Evolutionary conservation across 371 early-diverging fungal species (phyloP), one percentile per base, ranked within the genome.

Genomic region (Mucor piriformis): DNA sequence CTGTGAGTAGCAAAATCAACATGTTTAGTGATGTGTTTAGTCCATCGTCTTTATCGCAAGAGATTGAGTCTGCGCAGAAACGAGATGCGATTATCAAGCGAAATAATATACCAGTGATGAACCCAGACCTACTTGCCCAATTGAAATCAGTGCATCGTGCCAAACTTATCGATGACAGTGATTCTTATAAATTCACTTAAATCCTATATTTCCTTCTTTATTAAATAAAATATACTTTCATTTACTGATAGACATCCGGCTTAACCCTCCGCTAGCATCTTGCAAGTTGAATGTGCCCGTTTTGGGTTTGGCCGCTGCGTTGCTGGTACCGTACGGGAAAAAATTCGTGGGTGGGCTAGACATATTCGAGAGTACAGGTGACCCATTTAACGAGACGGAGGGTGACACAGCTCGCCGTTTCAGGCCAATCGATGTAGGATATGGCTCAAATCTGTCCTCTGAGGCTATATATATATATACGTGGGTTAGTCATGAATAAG

Each of bases 381-480:
- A 77, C 5, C 71, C 74, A 48, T 65, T 64, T 24, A 73, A 51
- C 16, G 78, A 77, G 15, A 77, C 64, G 1, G 78, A 77, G 8
- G 78, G 78, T 15, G 78, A 77, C 32, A 77, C 78, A 2, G 78
- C 78, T 43, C 78, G 61, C 40, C 78, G 58, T 43, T 77, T 77
- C 49, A 77, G 38, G 29, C 67, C 56, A 44, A 56, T 57, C 3
- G 69, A 43, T 25, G 51, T 59, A 13, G 70, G 65, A 59, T 70
- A 72, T 34, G 70, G 67, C 23, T 77, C 77, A 52, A 65, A 71
- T 24, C 71, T 54, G 52, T 77, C 78, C 49, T 74, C 74, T 11
- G 74, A 74, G 11, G 70, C 74, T 77, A 38, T 55, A 48, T 15
- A 4, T 7, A 10, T 7, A 18, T 43, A 1, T 21, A 10, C 16